Conservation (phyloP, 2,329 filamentous ascomycete genomes). For the Metarhizium rileyi region DNA sequence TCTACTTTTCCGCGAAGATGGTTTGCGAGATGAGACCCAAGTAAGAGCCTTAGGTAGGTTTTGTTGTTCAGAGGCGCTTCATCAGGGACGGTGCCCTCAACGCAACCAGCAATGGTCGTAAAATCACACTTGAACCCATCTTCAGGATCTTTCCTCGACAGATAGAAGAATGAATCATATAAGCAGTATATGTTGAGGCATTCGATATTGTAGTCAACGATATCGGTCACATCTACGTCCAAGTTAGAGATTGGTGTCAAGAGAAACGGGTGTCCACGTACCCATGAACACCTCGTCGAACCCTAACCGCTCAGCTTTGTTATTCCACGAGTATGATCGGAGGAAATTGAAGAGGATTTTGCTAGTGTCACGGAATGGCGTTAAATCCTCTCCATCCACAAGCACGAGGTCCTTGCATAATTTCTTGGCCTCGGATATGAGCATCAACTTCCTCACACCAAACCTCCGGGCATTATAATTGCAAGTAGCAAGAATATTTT, state of each 20-base stretch:
- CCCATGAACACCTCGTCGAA: constrained; percentile 72
- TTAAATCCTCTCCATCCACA: constrained; percentile 77
- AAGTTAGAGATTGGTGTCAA: constrained; percentile 8
- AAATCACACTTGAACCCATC: constrained; percentile 75
- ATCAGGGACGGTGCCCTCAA: constrained; percentile 24
- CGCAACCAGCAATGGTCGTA: constrained; percentile 52
- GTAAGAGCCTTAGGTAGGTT: constrained; percentile 51
- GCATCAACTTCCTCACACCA: constrained; percentile 74
- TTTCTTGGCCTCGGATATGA: constrained; percentile 70
- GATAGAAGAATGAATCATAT: constrained; percentile 65
- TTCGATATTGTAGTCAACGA: constrained; percentile 70
- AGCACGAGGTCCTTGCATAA: constrained; percentile 78
- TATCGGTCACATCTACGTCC: constrained; percentile 69
- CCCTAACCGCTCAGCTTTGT: constrained; percentile 69
- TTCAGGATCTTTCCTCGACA: constrained; percentile 64
- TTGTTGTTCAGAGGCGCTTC: constrained; percentile 22
- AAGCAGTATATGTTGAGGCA: constrained; percentile 60
- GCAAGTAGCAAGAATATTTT: constrained; percentile 85
- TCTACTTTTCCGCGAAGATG: constrained; percentile 66
- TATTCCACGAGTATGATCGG: constrained; percentile 65
- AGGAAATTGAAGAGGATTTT: constrained; percentile 71
- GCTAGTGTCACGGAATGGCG: constrained; percentile 75
- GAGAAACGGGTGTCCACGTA: constrained; percentile 13
- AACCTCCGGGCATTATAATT: constrained; percentile 80
- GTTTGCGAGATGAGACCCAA: constrained; percentile 74